Base-by-base conservation (phyloP, 176 grass and related monocot species). In the Raddia distichophylla region DNA sequence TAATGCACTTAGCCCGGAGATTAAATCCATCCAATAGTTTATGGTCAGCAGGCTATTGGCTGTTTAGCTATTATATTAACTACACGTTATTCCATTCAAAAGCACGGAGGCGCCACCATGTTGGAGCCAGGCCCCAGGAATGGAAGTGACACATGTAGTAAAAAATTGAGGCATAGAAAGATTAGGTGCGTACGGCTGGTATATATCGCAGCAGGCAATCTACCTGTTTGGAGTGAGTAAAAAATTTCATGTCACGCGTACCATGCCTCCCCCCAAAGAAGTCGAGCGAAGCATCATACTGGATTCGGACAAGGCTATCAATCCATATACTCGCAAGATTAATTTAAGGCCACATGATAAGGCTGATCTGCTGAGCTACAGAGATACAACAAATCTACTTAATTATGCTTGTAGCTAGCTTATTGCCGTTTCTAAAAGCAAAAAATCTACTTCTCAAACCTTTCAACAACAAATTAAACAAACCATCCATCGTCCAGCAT, bases 111-210 rank as follows among this genome's bases (percentile, higher is more conserved):
- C 60, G 61, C 19, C 40, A 71, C 13, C 53, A 66, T 46, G 33
- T 46, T 57, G 72, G 44, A 76, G 82, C 62, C 4, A 40, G 3
- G 37, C 37, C 27, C 37, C 71, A 76, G 48, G 56, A 78, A 87
- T 82, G 59, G 80, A 87, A 87, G 80, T 18, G 45, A 61, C 65
- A 73, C 17, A 18, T 19, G 51, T 13, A 50, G 52, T 83, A 79
- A 34, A 84, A 27, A 67, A 79, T 14, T 59, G 52, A 13, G 10
- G 58, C 80, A 83, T 78, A 32, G 74, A 60, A 78, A 83, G 67
- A 20, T 50, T 78, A 57, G 40, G 49, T 27, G 73, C 6, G 50
- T 77, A 88, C 80, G 43, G 58, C 2, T 75, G 78, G 80, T 27
- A 27, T 27, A 27, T 48, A 87, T 83, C 80, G 57, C 55, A 27